Conservation (phyloP, 208 protist genomes). For the Acanthamoeba triangularis region DNA sequence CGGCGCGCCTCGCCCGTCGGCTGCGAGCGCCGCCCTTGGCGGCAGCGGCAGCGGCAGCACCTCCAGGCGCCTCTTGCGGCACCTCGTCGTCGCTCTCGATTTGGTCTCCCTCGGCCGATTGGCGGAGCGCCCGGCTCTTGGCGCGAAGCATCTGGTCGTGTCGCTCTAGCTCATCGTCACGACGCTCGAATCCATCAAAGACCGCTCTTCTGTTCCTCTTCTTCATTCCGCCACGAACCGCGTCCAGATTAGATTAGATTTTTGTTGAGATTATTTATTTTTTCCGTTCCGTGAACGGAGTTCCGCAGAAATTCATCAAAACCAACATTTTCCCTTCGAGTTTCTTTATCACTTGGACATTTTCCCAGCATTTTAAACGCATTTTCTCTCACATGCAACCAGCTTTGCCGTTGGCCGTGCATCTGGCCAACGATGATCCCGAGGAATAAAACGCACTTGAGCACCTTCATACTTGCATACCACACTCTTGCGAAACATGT, state of each 20-base stretch:
- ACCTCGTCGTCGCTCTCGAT: not conserved
- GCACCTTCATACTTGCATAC: too few relatives aligned
- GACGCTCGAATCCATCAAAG: constrained; percentile 28
- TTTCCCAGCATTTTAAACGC: not conserved
- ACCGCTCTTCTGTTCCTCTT: not conserved
- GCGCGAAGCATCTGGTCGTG: not conserved
- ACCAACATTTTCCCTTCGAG: not conserved
- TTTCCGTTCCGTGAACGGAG: not conserved
- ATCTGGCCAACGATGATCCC: not conserved
- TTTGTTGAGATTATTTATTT: not conserved
- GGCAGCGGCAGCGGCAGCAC: not conserved
- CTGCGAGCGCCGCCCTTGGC: not conserved
- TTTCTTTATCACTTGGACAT: not conserved
- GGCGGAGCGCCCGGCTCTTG: not conserved
- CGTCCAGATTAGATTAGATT: not conserved
- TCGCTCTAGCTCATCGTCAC: constrained; percentile 1
- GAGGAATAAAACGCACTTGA: too few relatives aligned
- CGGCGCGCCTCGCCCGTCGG: not conserved
- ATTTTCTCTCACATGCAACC: not conserved
- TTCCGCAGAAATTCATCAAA: not conserved
- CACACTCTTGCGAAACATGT: not conserved
- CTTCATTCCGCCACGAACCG: not conserved
- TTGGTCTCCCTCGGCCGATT: not conserved
- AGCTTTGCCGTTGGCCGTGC: not conserved
- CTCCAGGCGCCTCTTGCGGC: not conserved